Percentiles rank a stretch among this genome's conserved stretches.
Conservation (phyloP, 2,329 filamentous ascomycete species). For the Mycosphaerella sp. region DNA sequence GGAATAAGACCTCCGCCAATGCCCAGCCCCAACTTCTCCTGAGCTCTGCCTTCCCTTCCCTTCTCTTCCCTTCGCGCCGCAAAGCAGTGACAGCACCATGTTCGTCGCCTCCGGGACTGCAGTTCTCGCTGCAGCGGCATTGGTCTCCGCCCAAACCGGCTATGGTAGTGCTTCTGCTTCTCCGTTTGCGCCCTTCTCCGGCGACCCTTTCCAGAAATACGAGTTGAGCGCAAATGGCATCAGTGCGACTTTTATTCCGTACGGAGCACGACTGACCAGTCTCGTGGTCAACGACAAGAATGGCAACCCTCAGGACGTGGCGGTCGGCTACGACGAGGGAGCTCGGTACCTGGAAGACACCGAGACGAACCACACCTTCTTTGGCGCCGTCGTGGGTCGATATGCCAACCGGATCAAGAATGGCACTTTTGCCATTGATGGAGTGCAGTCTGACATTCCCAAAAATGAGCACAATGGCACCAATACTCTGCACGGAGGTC, state of each 20-base stretch:
- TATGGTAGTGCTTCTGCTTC: conserved; percentile 11
- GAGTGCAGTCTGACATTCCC: conserved; percentile 42
- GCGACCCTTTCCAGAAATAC: conserved; percentile 27
- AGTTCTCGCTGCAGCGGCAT: conserved; percentile 19
- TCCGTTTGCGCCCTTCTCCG: conserved; percentile 27
- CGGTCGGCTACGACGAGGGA: conserved; percentile 47
- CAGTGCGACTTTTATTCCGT: conserved; percentile 29
- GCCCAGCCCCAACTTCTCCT: too few relatives aligned
- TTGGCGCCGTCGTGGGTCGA: conserved; percentile 53
- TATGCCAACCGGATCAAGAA: conserved; percentile 53
- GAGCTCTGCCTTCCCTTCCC: background rate
- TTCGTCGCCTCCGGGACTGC: background rate
- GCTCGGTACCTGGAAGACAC: conserved; percentile 36
- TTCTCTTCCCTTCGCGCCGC: background rate
- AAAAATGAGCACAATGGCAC: conserved; percentile 47
- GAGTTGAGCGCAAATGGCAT: conserved; percentile 26
- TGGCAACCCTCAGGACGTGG: conserved; percentile 43
- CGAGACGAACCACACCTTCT: conserved; percentile 51
- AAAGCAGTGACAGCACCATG: background rate
- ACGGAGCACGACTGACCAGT: conserved; percentile 29
- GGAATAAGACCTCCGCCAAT: background rate
- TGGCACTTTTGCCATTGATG: conserved; percentile 48
- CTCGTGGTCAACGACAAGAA: conserved; percentile 28
- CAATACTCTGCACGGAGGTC: conserved; percentile 50
- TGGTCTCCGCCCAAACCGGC: conserved; percentile 18